Evolutionary conservation across 1,284 basidiomycete genomes (phyloP).

Genomic region (Dichomitus squalens): DNA sequence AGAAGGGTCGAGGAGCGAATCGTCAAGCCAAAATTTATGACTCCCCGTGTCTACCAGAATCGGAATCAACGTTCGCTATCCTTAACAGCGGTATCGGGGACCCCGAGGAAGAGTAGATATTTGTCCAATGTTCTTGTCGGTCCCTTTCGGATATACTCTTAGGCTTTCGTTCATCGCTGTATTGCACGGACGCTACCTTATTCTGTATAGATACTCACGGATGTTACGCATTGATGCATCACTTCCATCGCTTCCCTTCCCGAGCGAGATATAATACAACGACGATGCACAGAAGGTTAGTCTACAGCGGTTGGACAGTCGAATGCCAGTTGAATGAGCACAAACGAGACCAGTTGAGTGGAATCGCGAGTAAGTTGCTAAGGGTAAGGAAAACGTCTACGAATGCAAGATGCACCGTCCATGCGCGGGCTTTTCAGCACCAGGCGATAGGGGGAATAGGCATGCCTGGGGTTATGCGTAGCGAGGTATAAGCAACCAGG

Average conservation of each 20-base stretch:
- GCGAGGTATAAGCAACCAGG: too few relatives aligned
- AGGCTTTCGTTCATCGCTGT: background rate
- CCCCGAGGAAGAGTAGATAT: slow-evolving; percentile 79
- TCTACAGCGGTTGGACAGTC: slow-evolving; percentile 24
- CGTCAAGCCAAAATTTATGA: slow-evolving; percentile 98
- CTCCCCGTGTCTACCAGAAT: slow-evolving; percentile 97
- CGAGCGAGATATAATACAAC: slow-evolving; percentile 17
- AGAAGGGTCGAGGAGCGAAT: slow-evolving; percentile 92
- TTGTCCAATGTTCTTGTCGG: slow-evolving; percentile 5
- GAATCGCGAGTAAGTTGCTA: slow-evolving; percentile 19
- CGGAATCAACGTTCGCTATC: slow-evolving; percentile 95
- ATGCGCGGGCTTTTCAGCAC: slow-evolving; percentile 32
- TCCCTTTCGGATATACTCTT: background rate
- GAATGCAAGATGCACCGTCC: slow-evolving; percentile 33
- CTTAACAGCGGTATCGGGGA: slow-evolving; percentile 88
- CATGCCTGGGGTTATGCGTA: too few relatives aligned
- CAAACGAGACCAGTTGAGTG: slow-evolving; percentile 41
- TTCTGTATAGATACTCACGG: slow-evolving; percentile 7
- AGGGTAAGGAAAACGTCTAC: slow-evolving; percentile 17
- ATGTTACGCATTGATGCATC: slow-evolving; percentile 15
- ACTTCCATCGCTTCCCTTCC: slow-evolving; percentile 8
- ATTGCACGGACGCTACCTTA: background rate
- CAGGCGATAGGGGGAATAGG: background rate
- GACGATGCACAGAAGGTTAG: slow-evolving; percentile 18
- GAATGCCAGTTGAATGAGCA: slow-evolving; percentile 36